Conservation (phyloP, 1,284 basidiomycete species). For the Albatrellus sp. region DNA sequence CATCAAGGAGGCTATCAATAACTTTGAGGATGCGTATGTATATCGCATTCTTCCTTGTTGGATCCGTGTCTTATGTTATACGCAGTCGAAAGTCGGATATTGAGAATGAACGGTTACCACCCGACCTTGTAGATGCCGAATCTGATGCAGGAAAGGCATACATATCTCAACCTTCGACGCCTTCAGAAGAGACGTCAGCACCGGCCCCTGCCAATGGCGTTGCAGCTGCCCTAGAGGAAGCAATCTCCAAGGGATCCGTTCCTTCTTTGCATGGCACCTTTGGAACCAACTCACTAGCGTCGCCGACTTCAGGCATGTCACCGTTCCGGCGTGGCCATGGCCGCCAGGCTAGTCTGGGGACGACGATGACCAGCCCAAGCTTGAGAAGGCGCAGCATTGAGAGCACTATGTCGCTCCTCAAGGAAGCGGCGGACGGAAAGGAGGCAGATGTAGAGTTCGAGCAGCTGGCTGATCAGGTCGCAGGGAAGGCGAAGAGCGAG, state of each 20-base stretch:
- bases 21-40: constrained; percentile 91
- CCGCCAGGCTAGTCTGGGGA: constrained; percentile 85
- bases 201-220: constrained; percentile 43
- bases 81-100: constrained; percentile 91
- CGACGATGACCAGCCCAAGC: constrained; percentile 92
- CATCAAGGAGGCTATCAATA: constrained; percentile 90
- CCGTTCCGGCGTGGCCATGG: constrained; percentile 51
- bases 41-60: neutral
- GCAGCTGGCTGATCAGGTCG: constrained; percentile 22
- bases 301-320: constrained; percentile 14
- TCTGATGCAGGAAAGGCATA: constrained; percentile 62
- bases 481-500: constrained; percentile 8
- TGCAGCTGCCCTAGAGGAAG: constrained; percentile 35
- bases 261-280: constrained; percentile 19
- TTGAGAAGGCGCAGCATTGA: constrained; percentile 88
- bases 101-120: constrained; percentile 94
- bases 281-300: constrained; percentile 23
- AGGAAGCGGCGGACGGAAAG: constrained; percentile 73
- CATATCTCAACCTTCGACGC: constrained; percentile 35
- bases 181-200: constrained; percentile 28
- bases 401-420: constrained; percentile 92
- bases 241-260: constrained; percentile 29
- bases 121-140: constrained; percentile 85
- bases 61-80: neutral
- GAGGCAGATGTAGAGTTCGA: constrained; percentile 24